Evolutionary conservation across 2,329 filamentous ascomycete species (phyloP).

Genomic region (Intubia oerlemansii): DNA sequence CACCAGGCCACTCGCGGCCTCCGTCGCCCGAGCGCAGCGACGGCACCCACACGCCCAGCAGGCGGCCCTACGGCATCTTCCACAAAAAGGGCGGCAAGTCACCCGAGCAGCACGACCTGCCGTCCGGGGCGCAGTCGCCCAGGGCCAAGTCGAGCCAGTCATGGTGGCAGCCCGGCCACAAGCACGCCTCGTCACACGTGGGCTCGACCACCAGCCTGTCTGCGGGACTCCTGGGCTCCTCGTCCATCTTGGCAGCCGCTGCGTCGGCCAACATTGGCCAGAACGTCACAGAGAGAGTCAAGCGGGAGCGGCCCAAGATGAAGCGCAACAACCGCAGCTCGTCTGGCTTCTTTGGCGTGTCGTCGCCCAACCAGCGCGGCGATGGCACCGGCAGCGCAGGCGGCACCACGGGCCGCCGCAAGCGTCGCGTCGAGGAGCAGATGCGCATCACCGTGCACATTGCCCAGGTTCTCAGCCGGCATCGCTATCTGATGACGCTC

Average conservation of each 20-base stretch:
- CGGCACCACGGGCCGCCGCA: constrained; percentile 6
- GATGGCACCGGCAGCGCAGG: background rate
- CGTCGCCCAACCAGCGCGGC: constrained; percentile 5
- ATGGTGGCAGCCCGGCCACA: constrained; percentile 6
- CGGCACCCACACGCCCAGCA: constrained; percentile 12
- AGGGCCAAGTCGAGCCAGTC: constrained; percentile 2
- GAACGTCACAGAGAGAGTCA: constrained; percentile 21
- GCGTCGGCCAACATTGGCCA: constrained; percentile 22
- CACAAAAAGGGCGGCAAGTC: constrained; percentile 19
- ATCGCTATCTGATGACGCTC: constrained; percentile 65
- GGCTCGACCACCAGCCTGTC: constrained; percentile 15
- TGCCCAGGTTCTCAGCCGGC: constrained; percentile 51
- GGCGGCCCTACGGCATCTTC: constrained; percentile 17
- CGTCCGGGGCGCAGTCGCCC: background rate
- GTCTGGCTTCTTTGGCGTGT: constrained; percentile 4
- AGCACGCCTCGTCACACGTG: too few species aligned
- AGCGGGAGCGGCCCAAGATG: constrained; percentile 12
- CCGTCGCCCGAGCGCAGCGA: constrained; percentile 14
- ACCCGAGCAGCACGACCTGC: constrained; percentile 6
- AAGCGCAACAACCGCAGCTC: constrained; percentile 7
- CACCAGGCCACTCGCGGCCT: constrained; percentile 20
- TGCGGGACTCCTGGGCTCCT: constrained; percentile 30
- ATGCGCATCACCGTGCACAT: constrained; percentile 33
- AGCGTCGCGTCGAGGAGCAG: constrained; percentile 12
- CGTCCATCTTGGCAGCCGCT: constrained; percentile 27